Percentiles rank a stretch among this genome's conserved stretches.
phyloP scores from a whole-genome alignment of 148 eudicot species.

The Fagopyrum homotropicum region DNA sequence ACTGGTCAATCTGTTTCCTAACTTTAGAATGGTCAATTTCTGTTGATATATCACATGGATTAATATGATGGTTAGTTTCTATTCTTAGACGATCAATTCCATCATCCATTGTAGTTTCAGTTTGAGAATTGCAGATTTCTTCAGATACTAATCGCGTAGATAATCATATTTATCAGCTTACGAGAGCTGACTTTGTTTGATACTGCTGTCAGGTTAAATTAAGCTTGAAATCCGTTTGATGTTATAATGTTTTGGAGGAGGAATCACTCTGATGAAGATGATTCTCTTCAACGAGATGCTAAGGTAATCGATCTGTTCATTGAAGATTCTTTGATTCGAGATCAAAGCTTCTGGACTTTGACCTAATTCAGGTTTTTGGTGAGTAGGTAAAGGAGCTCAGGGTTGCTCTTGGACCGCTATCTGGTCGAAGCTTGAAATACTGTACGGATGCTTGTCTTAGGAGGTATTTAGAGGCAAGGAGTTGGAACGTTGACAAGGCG shows the following conservation, averaged over 20 bases:
- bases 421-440: constrained; percentile 46
- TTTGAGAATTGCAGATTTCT: neutral
- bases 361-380: neutral
- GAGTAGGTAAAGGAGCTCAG: constrained; percentile 49
- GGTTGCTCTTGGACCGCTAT: constrained; percentile 52
- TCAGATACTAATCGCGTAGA: neutral
- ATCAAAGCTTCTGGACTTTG: neutral
- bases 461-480: constrained; percentile 79
- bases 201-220: neutral
- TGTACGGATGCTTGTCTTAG: constrained; percentile 69
- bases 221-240: neutral
- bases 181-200: neutral
- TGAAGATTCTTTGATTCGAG: neutral
- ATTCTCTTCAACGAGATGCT: neutral
- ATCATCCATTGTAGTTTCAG: neutral
- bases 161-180: neutral
- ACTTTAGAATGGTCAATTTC: neutral
- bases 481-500: constrained; percentile 78
- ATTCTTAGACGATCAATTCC: too few species aligned
- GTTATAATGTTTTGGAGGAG: constrained; percentile 8
- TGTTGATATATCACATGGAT: too few species aligned
- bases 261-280: neutral
- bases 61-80: too few species aligned
- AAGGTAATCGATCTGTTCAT: neutral
- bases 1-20: neutral